A percentile compares a stretch with the other conserved stretches of the same genome.
Conservation (phyloP, 1,139 yeast species). For the Tardiomyces digboiensis region DNA sequence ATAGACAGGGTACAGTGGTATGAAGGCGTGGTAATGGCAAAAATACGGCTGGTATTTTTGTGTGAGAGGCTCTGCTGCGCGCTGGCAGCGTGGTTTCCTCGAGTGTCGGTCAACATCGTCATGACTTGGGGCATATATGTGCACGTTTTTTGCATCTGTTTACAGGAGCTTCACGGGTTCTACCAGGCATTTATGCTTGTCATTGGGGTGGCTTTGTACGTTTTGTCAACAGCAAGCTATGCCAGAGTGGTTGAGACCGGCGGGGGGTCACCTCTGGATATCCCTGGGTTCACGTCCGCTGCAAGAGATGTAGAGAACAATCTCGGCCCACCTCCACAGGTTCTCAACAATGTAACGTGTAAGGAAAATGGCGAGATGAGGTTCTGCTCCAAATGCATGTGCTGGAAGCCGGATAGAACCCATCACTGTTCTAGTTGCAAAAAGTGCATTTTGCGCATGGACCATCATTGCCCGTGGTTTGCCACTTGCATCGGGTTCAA, state of each 20-base stretch:
- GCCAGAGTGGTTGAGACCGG: constrained; percentile 44
- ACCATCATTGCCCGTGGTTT: constrained; percentile 98
- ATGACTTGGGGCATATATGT: constrained; percentile 54
- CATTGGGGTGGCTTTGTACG: constrained; percentile 20
- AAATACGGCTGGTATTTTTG: not conserved
- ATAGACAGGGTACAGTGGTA: no score
- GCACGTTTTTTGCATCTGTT: constrained; percentile 23
- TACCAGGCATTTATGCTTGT: constrained; percentile 11
- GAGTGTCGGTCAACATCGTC: constrained; percentile 40
- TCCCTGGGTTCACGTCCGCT: constrained; percentile 14
- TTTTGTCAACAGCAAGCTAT: constrained; percentile 36
- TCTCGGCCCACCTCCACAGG: constrained; percentile 28
- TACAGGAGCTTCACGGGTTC: constrained; percentile 2
- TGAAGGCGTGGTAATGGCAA: not conserved
- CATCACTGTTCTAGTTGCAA: constrained; percentile 33
- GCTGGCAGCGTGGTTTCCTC: constrained; percentile 48
- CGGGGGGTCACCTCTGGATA: constrained; percentile 39
- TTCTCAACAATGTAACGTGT: constrained; percentile 28
- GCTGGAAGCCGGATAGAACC: constrained; percentile 87
- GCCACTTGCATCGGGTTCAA: constrained; percentile 76
- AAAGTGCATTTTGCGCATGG: constrained; percentile 31
- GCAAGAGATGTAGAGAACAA: constrained; percentile 13
- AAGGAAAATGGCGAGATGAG: constrained; percentile 41
- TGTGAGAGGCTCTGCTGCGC: constrained; percentile 33
- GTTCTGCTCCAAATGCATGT: constrained; percentile 61